These are phyloP conservation scores for Coprinopsis marcescibilis DNA, from an alignment of 768 basidiomycete species.

Conservation along the genomic window DNA sequence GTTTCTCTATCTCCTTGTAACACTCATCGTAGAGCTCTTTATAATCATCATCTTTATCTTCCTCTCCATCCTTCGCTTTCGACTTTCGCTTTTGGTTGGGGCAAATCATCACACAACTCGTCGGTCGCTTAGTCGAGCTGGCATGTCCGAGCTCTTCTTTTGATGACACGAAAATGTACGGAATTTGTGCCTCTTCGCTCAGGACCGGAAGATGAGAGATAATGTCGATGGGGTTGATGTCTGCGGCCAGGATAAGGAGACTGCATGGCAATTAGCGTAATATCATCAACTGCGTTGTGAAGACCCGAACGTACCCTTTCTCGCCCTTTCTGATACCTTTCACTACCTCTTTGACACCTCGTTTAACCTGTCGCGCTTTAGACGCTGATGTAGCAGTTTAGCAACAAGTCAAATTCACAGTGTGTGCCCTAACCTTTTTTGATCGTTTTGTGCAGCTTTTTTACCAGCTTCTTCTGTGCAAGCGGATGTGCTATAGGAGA, in stretches of 20 bases:
- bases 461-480: conserved; percentile 87
- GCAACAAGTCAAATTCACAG: background rate
- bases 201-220: conserved; percentile 94
- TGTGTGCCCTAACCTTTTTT: conserved; percentile 65
- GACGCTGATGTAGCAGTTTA: conserved; percentile 52
- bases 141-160: conserved; percentile 96
- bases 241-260: conserved; percentile 87
- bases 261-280: conserved; percentile 33
- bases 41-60: conserved; percentile 78
- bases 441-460: conserved; percentile 92
- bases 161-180: conserved; percentile 83
- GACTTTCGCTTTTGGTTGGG: conserved; percentile 71
- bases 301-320: conserved; percentile 64
- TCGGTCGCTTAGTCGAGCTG: conserved; percentile 95
- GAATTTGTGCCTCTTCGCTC: conserved; percentile 89
- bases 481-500: conserved; percentile 94
- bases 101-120: conserved; percentile 95
- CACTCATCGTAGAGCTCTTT: conserved; percentile 83
- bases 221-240: conserved; percentile 98
- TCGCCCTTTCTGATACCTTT: conserved; percentile 97
- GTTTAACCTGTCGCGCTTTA: conserved; percentile 90
- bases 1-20: conserved; percentile 74
- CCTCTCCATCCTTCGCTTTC: conserved; percentile 57
- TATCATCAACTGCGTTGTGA: background rate
- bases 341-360: conserved; percentile 97